phyloP scores from a whole-genome alignment of 768 basidiomycete genomes.

The Pleurotus platypus region DNA sequence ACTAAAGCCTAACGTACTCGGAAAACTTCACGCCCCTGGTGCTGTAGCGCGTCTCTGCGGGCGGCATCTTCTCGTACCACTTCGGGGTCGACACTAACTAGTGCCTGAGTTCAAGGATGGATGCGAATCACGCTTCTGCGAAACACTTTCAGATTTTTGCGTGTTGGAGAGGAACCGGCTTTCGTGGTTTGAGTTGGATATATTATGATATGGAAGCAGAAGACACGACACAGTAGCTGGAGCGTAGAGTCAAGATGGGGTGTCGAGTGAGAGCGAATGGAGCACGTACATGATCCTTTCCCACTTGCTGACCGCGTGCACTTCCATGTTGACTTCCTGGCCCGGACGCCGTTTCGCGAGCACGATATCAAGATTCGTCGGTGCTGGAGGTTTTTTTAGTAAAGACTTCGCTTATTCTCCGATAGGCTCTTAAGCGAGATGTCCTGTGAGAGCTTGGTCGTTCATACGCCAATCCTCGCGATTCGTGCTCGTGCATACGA shows the following conservation, averaged over 20 bases:
- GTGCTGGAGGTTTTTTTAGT: constrained; percentile 47
- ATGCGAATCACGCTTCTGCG: constrained; percentile 76
- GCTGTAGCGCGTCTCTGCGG: constrained; percentile 86
- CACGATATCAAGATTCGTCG: constrained; percentile 81
- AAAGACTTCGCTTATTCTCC: constrained; percentile 76
- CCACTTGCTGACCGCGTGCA: constrained; percentile 93
- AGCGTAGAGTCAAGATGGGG: not conserved
- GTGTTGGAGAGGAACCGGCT: constrained; percentile 71
- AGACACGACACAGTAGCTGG: constrained; percentile 94
- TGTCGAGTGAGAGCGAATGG: not conserved
- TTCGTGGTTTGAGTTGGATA: constrained; percentile 57
- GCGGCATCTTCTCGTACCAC: constrained; percentile 83
- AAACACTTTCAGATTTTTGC: constrained; percentile 87
- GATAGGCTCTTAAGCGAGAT: constrained; percentile 74
- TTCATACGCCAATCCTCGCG: constrained; percentile 61
- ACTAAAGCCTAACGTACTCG: constrained; percentile 46
- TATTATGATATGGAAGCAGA: constrained; percentile 60
- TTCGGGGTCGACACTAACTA: constrained; percentile 56
- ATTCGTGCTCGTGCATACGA: constrained; percentile 65
- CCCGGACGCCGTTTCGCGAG: constrained; percentile 90
- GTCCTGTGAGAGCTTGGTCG: constrained; percentile 61
- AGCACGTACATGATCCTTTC: constrained; percentile 79
- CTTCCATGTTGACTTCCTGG: constrained; percentile 77
- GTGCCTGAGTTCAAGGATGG: constrained; percentile 47
- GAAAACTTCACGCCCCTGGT: constrained; percentile 87